These are phyloP conservation scores for Coriolopsis trogii DNA, from an alignment of 1,284 basidiomycete genomes.

Conservation along the genomic window DNA sequence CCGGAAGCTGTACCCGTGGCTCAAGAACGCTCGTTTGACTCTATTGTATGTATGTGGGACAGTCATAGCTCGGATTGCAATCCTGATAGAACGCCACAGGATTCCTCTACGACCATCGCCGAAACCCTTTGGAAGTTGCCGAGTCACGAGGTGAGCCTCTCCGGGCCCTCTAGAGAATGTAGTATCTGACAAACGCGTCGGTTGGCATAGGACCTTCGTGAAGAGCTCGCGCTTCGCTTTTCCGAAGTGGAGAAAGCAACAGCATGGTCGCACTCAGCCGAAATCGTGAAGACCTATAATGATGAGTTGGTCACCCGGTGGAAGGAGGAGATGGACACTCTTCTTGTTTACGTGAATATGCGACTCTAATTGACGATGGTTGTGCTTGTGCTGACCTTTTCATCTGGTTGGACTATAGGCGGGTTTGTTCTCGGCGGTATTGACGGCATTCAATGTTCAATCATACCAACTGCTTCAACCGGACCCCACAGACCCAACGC, in stretches of 20 bases:
- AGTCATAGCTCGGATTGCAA: background rate
- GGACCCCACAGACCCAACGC: background rate
- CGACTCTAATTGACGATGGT: too few relatives aligned
- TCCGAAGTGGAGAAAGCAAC: constrained; percentile 6
- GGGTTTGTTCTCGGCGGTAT: constrained; percentile 15
- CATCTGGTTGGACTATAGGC: too few relatives aligned
- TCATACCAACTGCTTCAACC: constrained; percentile 5
- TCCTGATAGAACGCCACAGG: background rate
- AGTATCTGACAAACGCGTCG: too few relatives aligned
- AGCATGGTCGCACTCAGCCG: constrained; percentile 6
- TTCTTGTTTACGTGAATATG: constrained; percentile 6
- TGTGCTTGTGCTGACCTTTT: too few relatives aligned
- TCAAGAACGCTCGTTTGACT: background rate
- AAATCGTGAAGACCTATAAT: constrained; percentile 10
- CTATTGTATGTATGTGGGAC: background rate
- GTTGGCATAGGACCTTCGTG: constrained; percentile 3
- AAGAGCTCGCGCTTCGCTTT: background rate
- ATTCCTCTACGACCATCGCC: background rate
- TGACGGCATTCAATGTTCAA: constrained; percentile 10
- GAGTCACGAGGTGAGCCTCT: background rate
- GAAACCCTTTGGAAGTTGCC: constrained; percentile 3
- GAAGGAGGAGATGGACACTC: constrained; percentile 16
- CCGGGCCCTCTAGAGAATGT: background rate
- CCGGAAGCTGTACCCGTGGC: background rate
- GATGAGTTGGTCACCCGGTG: constrained; percentile 8